Percentiles rank a stretch among this genome's conserved stretches.
Conservation (phyloP, 345 rosid species). For the Punica granatum region DNA sequence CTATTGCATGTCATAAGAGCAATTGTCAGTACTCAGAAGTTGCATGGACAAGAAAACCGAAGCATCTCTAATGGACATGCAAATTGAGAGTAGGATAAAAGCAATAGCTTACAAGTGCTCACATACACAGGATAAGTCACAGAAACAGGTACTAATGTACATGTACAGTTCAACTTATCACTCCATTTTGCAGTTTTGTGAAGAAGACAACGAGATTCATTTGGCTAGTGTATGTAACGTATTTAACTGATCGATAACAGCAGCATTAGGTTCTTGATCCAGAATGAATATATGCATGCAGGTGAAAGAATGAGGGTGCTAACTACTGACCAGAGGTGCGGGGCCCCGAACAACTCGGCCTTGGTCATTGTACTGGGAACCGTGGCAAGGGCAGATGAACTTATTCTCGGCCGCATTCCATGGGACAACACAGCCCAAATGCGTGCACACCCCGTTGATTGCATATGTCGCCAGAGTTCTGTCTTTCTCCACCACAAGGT, state of each 20-base stretch:
- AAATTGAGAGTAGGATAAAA: too few relatives aligned
- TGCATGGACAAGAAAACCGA: background rate
- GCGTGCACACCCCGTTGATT: conserved; percentile 87
- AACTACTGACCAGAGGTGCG: conserved; percentile 73
- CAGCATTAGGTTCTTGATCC: too few relatives aligned
- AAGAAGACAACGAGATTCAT: background rate
- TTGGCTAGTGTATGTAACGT: too few relatives aligned
- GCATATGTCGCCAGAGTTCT: conserved; percentile 71
- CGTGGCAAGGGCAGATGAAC: conserved; percentile 95
- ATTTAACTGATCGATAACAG: too few relatives aligned
- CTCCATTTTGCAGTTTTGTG: too few relatives aligned
- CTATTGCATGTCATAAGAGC: conserved; percentile 24
- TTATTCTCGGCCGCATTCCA: conserved; percentile 84
- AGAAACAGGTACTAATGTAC: too few relatives aligned
- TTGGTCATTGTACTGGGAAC: conserved; percentile 95
- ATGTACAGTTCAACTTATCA: too few relatives aligned
- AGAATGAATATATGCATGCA: background rate
- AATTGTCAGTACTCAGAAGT: background rate
- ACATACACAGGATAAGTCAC: too few relatives aligned
- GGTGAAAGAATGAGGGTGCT: background rate
- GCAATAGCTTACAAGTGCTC: background rate
- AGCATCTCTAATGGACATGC: background rate
- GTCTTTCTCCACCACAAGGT: conserved; percentile 91
- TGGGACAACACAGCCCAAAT: conserved; percentile 94
- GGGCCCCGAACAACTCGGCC: conserved; percentile 98